Conservation (phyloP, 2,329 filamentous ascomycete genomes). For the Metarhizium sp. region DNA sequence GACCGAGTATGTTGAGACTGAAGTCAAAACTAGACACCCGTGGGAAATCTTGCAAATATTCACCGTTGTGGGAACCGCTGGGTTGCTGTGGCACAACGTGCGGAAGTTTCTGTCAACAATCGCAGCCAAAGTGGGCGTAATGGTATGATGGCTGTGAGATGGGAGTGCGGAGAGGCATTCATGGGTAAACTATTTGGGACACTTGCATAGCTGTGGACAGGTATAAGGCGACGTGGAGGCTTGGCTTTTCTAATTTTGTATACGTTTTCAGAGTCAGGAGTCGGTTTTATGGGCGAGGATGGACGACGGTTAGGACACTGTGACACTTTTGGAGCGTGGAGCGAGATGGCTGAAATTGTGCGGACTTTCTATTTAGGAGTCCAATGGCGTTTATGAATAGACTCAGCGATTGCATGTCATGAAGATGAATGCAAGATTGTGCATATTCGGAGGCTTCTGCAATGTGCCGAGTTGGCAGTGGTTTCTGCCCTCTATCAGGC, state of each 20-base stretch:
- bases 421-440: not conserved
- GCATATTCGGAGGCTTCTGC: not conserved
- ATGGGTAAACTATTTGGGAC: not conserved
- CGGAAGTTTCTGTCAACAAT: slow-evolving; percentile 17
- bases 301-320: not conserved
- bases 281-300: not conserved
- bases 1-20: slow-evolving; percentile 45
- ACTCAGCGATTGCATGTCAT: not conserved
- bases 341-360: not conserved
- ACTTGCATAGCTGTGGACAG: not conserved
- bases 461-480: too few relatives aligned
- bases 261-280: not conserved
- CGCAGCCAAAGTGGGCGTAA: slow-evolving; percentile 10
- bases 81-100: slow-evolving; percentile 31
- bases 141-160: not conserved
- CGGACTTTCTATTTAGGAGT: not conserved
- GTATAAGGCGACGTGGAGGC: not conserved
- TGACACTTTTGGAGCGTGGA: not conserved
- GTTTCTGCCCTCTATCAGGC: too few relatives aligned
- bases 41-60: slow-evolving; percentile 50
- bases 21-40: slow-evolving; percentile 42
- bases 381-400: not conserved
- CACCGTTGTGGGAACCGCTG: slow-evolving; percentile 35
- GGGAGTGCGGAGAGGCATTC: not conserved
- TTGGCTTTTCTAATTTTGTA: not conserved